Conservation (phyloP, 495 filamentous ascomycete species). For the Pyrenula massariospora region DNA sequence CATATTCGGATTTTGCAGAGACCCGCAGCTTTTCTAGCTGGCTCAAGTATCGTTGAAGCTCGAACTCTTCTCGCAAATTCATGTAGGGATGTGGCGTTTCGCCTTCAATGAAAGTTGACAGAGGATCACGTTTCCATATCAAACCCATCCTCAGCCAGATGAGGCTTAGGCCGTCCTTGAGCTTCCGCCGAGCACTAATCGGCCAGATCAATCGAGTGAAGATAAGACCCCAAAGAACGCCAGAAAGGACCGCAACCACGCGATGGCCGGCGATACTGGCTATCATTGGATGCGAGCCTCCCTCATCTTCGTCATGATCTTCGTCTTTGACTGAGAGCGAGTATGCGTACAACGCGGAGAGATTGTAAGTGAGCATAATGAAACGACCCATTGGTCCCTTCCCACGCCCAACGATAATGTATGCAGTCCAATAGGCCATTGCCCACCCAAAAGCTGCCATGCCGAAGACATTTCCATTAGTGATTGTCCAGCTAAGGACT, state of each 20-base stretch:
- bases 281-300: constrained; percentile 74
- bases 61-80: constrained; percentile 68
- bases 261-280: constrained; percentile 83
- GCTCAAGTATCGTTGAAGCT: constrained; percentile 47
- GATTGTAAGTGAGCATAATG: constrained; percentile 88
- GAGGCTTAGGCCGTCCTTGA: constrained; percentile 74
- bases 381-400: constrained; percentile 89
- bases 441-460: constrained; percentile 71
- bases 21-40: constrained; percentile 59
- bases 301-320: constrained; percentile 63
- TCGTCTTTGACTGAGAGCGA: constrained; percentile 67
- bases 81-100: constrained; percentile 54
- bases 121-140: constrained; percentile 91
- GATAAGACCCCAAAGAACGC: constrained; percentile 85
- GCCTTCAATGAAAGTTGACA: constrained; percentile 55
- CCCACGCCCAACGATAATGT: constrained; percentile 71
- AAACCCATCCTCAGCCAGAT: constrained; percentile 91
- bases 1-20: constrained; percentile 71
- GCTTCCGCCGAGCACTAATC: constrained; percentile 72
- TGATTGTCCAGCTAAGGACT: constrained; percentile 62
- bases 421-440: constrained; percentile 72
- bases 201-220: constrained; percentile 88
- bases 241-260: constrained; percentile 74
- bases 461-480: constrained; percentile 56
- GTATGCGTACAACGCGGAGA: constrained; percentile 92